A percentile compares a stretch with the other conserved stretches of the same genome.
These are phyloP conservation scores for Mollisia scopiformis DNA, from an alignment of 2,329 filamentous ascomycete genomes.

Conservation along the genomic window DNA sequence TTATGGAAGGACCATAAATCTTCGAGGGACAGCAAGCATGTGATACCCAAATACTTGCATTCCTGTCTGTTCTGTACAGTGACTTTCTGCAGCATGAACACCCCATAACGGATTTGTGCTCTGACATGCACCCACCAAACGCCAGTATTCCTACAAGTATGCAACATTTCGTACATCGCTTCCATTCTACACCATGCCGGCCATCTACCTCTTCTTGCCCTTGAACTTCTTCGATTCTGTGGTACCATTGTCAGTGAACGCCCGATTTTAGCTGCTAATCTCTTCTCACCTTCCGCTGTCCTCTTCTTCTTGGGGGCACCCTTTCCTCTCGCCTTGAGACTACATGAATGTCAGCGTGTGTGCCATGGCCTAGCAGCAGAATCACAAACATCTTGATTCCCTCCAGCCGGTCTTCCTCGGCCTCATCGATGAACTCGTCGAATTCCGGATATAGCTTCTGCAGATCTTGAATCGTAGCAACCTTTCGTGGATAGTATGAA, in stretches of 20 bases:
- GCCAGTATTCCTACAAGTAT: constrained; percentile 33
- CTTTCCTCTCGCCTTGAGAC: constrained; percentile 81
- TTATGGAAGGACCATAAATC: too few species aligned
- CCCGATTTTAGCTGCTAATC: background rate
- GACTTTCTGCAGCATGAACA: constrained; percentile 13
- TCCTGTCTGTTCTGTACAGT: constrained; percentile 7
- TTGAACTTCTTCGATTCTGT: constrained; percentile 49
- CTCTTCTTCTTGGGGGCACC: constrained; percentile 88
- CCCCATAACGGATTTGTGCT: background rate
- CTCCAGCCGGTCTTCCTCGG: constrained; percentile 79
- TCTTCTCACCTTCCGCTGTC: constrained; percentile 44
- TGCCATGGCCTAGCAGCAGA: background rate
- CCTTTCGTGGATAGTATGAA: constrained; percentile 83
- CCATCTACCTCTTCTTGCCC: constrained; percentile 47
- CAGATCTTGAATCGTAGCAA: constrained; percentile 67
- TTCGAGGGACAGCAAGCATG: too few species aligned
- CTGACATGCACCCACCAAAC: constrained; percentile 25
- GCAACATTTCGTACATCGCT: constrained; percentile 28
- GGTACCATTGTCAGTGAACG: constrained; percentile 9
- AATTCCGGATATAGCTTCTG: constrained; percentile 56
- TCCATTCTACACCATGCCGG: constrained; percentile 14
- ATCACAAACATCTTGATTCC: constrained; percentile 63
- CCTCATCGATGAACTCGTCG: constrained; percentile 61
- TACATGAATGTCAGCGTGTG: constrained; percentile 42
- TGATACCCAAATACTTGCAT: too few species aligned